Evolutionary conservation across 192 early-diverging fungal species (phyloP), one percentile per base, ranked within the genome.

Genomic region (Umbelopsis isabellina): DNA sequence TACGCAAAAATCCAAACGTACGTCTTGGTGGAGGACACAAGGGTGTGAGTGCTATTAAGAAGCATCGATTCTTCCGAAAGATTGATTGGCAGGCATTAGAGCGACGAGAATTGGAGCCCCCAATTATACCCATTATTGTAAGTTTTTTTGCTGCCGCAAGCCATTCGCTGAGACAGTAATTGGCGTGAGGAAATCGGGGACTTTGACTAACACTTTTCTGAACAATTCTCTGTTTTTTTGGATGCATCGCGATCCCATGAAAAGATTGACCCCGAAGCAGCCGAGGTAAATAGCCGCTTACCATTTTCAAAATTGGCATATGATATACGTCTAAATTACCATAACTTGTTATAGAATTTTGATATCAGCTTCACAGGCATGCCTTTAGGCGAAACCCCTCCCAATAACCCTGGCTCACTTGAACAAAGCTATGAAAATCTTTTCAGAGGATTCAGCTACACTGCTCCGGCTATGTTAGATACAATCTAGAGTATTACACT

Each of bases 51-150:
- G 72, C 84, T 18, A 87, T 89, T 75, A 84, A 85, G 65, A 75
- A 71, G 35, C 92, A 93, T 73, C 81, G 87, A 23, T 92, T 91
- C 77, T 93, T 93, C 79, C 85, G 89, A 66, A 88, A 88, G 71
- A 80, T 92, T 65, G 83, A 91, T 76, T 93, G 92, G 92, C 78
- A 86, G 33, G 55, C 71, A 5, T 53, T 89, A 37, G 82, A 84
- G 12, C 79, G 81, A 37, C 80, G 81, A 68, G 79, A 85, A 44
- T 68, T 88, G 15, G 77, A 79, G n/a, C 91, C 92, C 22, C 92
- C 92, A 12, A 91, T 93, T 48, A 72, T 86, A 1, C 91, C 91
- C 13, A 75, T 83, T 47, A 65, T 92, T 49, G 83, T 84, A 81
- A 68, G 82, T 66, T 61, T 16, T 30, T 30, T n/a, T n/a, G n/a